Conservation (phyloP, 352 stramenopile species). For the Blastocystis sp. region DNA sequence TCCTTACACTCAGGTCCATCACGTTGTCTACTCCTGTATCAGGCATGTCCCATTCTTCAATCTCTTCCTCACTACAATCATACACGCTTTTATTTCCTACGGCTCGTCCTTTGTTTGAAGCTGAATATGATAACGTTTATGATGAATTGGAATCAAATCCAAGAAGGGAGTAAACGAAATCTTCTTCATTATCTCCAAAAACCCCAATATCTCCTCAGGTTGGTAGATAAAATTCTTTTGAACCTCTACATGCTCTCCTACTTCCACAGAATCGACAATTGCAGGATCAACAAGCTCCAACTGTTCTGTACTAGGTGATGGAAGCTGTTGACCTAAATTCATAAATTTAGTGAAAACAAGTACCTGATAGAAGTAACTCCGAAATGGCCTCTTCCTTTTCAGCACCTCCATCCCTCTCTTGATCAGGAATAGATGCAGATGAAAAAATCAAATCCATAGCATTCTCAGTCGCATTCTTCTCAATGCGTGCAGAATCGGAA, state of each 20-base stretch:
- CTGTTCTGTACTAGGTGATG: background rate
- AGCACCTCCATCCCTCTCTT: background rate
- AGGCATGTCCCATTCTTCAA: constrained; percentile 29
- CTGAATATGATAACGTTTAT: background rate
- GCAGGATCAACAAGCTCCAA: constrained; percentile 1
- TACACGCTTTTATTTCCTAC: background rate
- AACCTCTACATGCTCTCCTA: background rate
- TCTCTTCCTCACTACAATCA: constrained; percentile 19
- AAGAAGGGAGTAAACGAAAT: background rate
- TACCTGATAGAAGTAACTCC: background rate
- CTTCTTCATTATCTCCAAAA: constrained; percentile 21
- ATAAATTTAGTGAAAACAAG: background rate
- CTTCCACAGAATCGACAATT: constrained; percentile 10
- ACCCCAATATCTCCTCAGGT: background rate
- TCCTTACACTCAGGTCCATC: constrained; percentile 6
- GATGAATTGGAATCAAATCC: constrained; percentile 14
- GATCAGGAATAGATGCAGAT: background rate
- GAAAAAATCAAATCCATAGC: background rate
- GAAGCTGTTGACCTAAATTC: background rate
- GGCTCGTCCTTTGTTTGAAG: background rate
- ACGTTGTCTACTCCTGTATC: background rate
- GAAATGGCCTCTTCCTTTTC: background rate
- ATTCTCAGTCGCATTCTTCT: background rate
- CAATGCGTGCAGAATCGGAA: background rate
- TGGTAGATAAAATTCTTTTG: background rate